Evolutionary conservation across 768 basidiomycete species (phyloP), one percentile per base, ranked within the genome.

Genomic region (Tulasnella sp.): DNA sequence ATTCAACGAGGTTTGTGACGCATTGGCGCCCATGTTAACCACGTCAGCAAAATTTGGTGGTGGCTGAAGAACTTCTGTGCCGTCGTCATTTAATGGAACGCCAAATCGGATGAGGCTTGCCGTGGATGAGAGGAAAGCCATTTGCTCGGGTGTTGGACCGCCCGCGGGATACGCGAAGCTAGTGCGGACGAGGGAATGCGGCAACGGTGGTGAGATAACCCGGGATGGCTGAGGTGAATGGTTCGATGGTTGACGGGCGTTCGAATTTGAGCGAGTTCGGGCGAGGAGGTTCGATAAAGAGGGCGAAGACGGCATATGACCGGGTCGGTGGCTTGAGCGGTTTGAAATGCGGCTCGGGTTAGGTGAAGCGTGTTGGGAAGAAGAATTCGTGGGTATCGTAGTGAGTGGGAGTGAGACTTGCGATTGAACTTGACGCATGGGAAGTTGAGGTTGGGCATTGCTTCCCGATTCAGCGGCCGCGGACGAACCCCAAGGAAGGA

Each of bases 51-150:
- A 64, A 34, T 64, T 64, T n/a, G 69, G 67, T 45, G 37, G 75
- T 40, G 37, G 75, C 49, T 25, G 75, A 42, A 54, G 75, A 40
- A 49, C 42, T 58, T 73, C 69, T 14, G 31, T 49, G 31, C 69
- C 93, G 80, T 90, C 92, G 14, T 87, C 82, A 0, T 93, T 92
- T 79, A 92, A 94, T 29, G 93, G 93, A 75, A 91, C 84, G 0
- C 91, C 91, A 79, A 93, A 94, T 77, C 87, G 85, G 45, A 86
- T 88, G 77, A 93, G 85, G 3, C 86, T 85, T 79, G 93, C 91
- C 67, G 90, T 83, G 0, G 88, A 89, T 58, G 90, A 88, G 75
- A 94, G 90, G 75, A 93, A 84, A 80, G 87, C 90, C 77, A 94
- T 82, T 79, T 88, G 87, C 54, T 88, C 87, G 0, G 80, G 77